Base-by-base conservation (phyloP, 805 yeast genomes). In the Ogataea glucozyma region DNA sequence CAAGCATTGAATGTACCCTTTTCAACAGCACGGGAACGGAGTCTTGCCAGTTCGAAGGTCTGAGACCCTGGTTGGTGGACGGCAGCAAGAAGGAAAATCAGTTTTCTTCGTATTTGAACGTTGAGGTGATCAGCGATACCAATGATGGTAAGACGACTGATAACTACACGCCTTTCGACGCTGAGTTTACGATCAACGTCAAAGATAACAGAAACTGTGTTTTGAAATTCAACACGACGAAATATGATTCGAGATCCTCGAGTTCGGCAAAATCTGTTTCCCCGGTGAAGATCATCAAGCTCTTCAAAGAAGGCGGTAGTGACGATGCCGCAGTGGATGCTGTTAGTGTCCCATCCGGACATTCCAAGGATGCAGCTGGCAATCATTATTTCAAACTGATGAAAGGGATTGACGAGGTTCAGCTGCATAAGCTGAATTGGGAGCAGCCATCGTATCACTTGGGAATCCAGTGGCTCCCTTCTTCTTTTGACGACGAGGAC, bases 391-490 rank as follows among this genome's bases (percentile, higher is more conserved):
- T 62, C 65, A 83, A 80, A 60, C 67, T 74, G 45, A 60, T 73
- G 47, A 65, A 68, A 20, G 95, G 95, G 12, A 83, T 88, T 40
- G 79, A 81, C 48, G 73, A 73, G 46, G 54, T 85, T 4, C 78
- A 77, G 40, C 57, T 88, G 44, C 85, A 84, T 61, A 86, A 83
- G 56, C 63, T 83, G 20, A 71, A 74, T 52, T 82, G 88, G 81
- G 67, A 74, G 4, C 70, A 71, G 38, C 54, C 69, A 1, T 55
- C 53, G 6, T 83, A 78, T 55, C 85, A 75, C 49, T 46, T 88
- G 32, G 85, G 83, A 2, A 52, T 88, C 38, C 85, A 85, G 56
- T 88, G 95, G 95, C 67, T 84, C 24, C 95, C 95, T 4, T 73
- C 72, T 40, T 66, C 75, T 53, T 65, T 74, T 11, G 71, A 71